Evolutionary conservation across 768 basidiomycete genomes (phyloP), one percentile per base, ranked within the genome.

Genomic region (Russula ochroleuca): DNA sequence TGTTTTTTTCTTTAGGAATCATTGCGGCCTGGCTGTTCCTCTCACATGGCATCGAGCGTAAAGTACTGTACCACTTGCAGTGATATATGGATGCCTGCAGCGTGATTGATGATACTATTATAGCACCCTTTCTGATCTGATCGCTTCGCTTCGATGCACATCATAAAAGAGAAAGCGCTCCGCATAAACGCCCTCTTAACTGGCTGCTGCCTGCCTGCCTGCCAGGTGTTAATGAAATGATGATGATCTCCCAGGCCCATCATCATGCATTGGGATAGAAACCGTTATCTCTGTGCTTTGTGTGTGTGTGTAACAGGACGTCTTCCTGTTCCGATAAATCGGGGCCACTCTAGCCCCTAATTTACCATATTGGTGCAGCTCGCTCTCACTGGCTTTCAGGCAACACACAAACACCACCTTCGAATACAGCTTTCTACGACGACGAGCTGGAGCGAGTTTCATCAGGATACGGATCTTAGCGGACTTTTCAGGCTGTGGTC

Each of bases 81-180:
- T n/a, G 11, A 45, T 14, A 38, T 13, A 14, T 21, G 41, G 28
- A 28, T 28, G 28, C 28, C 28, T 28, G 28, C 28, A 28, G 28
- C 28, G 28, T 28, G 28, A 28, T 28, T 43, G 7, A n/a, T 21
- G 43, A 21, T 45, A n/a, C 43, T 45, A 45, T n/a, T 45, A 45
- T 45, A 41, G 10, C 62, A 3, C 7, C 55, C 48, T 51, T 58
- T 52, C 13, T 57, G 56, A 51, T 47, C 50, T 6, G 25, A 17
- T 63, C 31, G 10, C 33, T 51, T 37, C 40, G 56, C 6, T 35
- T 10, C 35, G 35, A 63, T 52, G 21, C 31, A 48, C 21, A n/a
- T 25, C 35, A 35, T 35, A 35, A 11, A 14, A 17, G 41, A 33
- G 3, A 11, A 19, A 25, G 61, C 48, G 49, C 49, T 43, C 55